Percentiles rank a stretch among this genome's conserved stretches.
Evolutionary conservation across 228 moss, liverwort and hornwort genomes (phyloP).

Genomic region (Sphagnum fallax): DNA sequence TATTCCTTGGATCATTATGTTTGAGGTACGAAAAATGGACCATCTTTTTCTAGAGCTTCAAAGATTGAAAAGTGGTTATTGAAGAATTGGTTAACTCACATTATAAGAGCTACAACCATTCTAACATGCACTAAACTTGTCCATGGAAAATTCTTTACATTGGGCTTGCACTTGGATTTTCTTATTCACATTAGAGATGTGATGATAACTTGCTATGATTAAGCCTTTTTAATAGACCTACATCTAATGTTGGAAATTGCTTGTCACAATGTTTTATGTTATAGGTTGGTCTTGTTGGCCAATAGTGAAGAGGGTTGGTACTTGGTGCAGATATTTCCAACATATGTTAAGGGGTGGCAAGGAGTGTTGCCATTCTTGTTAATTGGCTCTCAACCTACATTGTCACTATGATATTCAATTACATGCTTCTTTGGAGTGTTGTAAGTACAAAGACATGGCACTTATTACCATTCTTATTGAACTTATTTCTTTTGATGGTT

Average conservation of each 20-base stretch:
- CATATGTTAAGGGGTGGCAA: conserved; percentile 25
- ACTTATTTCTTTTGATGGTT: background rate
- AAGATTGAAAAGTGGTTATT: background rate
- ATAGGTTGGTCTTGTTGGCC: too few relatives aligned
- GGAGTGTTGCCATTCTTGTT: conserved; percentile 34
- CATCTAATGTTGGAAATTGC: too few relatives aligned
- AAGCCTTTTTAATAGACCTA: too few relatives aligned
- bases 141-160: background rate
- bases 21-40: conserved; percentile 22
- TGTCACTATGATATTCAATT: conserved; percentile 36
- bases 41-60: background rate
- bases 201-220: background rate
- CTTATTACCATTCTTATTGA: background rate
- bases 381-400: conserved; percentile 29
- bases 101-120: too few relatives aligned
- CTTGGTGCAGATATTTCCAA: conserved; percentile 24
- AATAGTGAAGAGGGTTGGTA: background rate
- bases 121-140: background rate
- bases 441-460: conserved; percentile 9
- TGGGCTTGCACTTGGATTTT: background rate
- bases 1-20: conserved; percentile 44
- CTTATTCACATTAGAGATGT: background rate
- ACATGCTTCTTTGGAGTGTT: conserved; percentile 31
- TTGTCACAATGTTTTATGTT: too few relatives aligned
- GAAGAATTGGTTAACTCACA: background rate